phyloP scores from a whole-genome alignment of 768 basidiomycete genomes.

The Tylopilus vinaceipallidus region DNA sequence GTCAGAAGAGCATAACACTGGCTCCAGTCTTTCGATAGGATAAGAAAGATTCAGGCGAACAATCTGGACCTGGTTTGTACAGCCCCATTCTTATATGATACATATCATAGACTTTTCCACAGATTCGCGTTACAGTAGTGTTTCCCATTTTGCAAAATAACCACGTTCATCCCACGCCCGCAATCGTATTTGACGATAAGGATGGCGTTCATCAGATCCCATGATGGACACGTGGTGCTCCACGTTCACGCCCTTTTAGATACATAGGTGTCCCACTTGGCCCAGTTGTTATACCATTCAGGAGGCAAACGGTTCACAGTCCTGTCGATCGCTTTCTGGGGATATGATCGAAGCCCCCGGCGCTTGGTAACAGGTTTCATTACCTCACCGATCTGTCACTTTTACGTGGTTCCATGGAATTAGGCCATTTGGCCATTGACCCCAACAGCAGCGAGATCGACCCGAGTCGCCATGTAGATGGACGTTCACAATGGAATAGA shows the following conservation, averaged over 20 bases:
- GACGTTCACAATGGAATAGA: neutral
- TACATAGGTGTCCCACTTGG: conserved; percentile 1
- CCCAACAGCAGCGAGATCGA: conserved; percentile 26
- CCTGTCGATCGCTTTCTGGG: conserved; percentile 21
- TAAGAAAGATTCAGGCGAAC: neutral
- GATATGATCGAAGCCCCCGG: conserved; percentile 18
- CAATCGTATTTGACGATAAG: conserved; percentile 30
- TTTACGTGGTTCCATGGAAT: conserved; percentile 32
- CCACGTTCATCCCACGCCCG: conserved; percentile 4
- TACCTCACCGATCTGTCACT: conserved; percentile 28
- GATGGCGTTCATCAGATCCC: conserved; percentile 8
- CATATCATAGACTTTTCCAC: neutral
- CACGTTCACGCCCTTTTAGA: conserved; percentile 12
- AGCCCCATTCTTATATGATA: neutral
- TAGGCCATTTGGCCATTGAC: conserved; percentile 7
- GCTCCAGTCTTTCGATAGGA: neutral
- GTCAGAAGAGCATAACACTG: neutral
- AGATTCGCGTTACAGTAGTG: neutral
- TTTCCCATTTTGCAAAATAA: conserved; percentile 21
- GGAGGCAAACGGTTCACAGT: conserved; percentile 1
- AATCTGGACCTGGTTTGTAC: neutral
- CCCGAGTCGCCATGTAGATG: conserved; percentile 8
- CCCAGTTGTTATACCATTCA: conserved; percentile 1
- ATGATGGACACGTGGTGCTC: conserved; percentile 19
- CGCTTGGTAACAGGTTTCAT: conserved; percentile 25